Conservation (phyloP, 768 basidiomycete genomes). For the Boletus huronensis region DNA sequence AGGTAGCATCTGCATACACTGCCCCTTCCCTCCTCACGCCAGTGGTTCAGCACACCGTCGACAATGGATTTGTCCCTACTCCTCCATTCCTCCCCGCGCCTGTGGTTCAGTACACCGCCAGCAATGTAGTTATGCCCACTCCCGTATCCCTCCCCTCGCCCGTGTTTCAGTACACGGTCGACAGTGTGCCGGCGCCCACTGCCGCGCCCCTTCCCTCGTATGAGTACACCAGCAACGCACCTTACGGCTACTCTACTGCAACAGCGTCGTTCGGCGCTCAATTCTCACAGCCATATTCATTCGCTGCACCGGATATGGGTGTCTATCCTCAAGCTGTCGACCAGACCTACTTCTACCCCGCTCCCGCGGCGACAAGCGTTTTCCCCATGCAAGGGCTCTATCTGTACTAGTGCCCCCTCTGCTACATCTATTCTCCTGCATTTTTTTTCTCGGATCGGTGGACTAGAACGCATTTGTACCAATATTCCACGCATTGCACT, state of each 20-base stretch:
- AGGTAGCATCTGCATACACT: neutral
- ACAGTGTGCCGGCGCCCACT: neutral
- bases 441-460: no score
- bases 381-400: neutral
- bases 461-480: neutral
- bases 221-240: neutral
- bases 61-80: neutral
- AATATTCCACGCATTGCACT: neutral
- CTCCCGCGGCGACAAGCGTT: neutral
- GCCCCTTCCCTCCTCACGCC: neutral
- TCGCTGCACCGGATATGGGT: neutral
- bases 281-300: neutral
- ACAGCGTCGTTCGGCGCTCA: neutral
- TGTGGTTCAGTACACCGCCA: neutral
- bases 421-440: neutral
- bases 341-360: neutral
- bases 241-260: neutral
- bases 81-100: neutral
- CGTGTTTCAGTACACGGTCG: neutral
- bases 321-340: neutral
- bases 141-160: neutral
- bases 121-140: neutral
- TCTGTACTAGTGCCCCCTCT: neutral
- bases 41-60: neutral
- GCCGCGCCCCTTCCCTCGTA: neutral